Conservation (phyloP, 176 grass and related monocot species). For the Avena eriantha region DNA sequence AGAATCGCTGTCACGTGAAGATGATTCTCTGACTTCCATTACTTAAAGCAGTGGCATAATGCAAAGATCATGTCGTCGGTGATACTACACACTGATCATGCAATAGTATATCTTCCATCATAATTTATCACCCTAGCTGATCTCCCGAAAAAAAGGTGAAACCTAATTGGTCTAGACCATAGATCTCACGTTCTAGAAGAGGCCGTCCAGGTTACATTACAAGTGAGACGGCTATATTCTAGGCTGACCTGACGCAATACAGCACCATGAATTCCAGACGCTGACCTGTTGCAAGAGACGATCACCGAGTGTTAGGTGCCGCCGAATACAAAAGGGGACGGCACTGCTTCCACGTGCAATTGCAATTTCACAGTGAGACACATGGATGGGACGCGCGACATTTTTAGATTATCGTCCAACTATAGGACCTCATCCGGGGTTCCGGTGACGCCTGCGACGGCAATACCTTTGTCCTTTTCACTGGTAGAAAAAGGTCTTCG, state of each 20-base stretch:
- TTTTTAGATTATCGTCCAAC: conserved; percentile 35
- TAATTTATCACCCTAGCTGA: conserved; percentile 13
- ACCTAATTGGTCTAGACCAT: background rate
- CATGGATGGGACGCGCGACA: background rate
- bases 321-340: background rate
- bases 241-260: background rate
- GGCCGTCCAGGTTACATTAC: background rate
- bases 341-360: background rate
- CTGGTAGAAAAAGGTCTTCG: no score
- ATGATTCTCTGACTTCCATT: conserved; percentile 27
- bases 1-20: conserved; percentile 28
- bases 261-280: conserved; percentile 7
- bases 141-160: background rate
- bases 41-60: conserved; percentile 15
- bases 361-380: background rate
- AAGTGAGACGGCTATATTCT: conserved; percentile 33
- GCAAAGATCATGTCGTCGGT: conserved; percentile 7
- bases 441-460: conserved; percentile 41
- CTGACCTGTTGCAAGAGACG: background rate
- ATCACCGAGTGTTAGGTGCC: background rate
- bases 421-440: background rate
- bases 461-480: background rate
- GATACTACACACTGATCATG: background rate
- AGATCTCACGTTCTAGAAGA: conserved; percentile 18
- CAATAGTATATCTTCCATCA: background rate